These are phyloP conservation scores for Mallotus japonicus DNA, from an alignment of 441 rosid species.

Conservation along the genomic window DNA sequence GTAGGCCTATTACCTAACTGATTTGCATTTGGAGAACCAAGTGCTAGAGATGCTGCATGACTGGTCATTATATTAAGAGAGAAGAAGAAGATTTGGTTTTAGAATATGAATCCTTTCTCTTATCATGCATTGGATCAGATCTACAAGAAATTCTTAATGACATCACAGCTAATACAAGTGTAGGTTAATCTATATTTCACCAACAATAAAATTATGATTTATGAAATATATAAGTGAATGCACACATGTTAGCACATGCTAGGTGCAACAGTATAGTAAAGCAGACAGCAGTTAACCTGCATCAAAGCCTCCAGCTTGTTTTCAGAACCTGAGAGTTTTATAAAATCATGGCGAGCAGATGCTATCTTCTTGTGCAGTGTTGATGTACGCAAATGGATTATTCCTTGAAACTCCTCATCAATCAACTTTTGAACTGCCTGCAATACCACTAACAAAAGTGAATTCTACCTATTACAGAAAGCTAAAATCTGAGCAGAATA, in stretches of 20 bases:
- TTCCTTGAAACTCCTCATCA: constrained; percentile 92
- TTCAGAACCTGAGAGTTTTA: constrained; percentile 83
- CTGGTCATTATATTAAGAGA: not conserved
- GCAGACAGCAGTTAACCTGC: constrained; percentile 50
- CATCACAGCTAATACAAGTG: not conserved
- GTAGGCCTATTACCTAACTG: not conserved
- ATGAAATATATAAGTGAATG: no score
- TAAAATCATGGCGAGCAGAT: constrained; percentile 86
- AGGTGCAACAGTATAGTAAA: not conserved
- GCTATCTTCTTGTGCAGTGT: constrained; percentile 88
- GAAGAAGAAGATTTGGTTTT: not conserved
- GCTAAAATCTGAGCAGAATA: constrained; percentile 3
- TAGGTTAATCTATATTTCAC: not conserved
- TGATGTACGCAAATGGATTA: constrained; percentile 82
- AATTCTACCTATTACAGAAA: constrained; percentile 11
- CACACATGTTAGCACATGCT: not conserved
- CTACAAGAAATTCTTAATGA: not conserved
- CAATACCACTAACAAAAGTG: constrained; percentile 20
- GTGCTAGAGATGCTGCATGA: not conserved
- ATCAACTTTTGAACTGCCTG: constrained; percentile 91
- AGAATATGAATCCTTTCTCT: not conserved
- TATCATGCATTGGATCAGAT: not conserved
- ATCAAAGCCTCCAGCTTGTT: constrained; percentile 85
- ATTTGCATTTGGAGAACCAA: not conserved
- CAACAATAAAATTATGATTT: not conserved